Evolutionary conservation across 129 eudicot species (phyloP).

Genomic region (Ambrosia artemisiifolia): DNA sequence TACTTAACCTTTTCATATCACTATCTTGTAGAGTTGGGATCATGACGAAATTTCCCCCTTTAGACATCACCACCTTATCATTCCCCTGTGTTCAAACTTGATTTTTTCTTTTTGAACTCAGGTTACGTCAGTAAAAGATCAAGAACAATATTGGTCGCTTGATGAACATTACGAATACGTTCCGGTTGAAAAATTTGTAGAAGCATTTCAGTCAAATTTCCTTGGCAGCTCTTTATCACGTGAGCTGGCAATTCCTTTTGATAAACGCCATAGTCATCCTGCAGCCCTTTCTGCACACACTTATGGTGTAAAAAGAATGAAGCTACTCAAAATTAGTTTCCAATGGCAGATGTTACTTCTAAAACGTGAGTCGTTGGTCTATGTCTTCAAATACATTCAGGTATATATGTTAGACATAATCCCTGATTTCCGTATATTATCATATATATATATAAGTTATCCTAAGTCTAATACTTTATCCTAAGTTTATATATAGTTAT

Average conservation of each 20-base stretch:
- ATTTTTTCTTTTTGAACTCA: constrained; percentile 22
- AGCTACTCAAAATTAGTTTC: constrained; percentile 61
- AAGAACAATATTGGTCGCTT: constrained; percentile 79
- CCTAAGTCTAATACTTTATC: too few species aligned
- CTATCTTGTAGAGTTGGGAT: not conserved
- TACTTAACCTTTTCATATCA: constrained; percentile 4
- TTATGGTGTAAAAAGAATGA: constrained; percentile 51
- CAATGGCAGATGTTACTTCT: constrained; percentile 70
- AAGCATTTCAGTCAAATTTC: constrained; percentile 63
- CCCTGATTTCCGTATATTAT: too few species aligned
- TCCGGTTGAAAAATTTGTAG: constrained; percentile 63
- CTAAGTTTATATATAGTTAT: too few species aligned
- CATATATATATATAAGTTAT: too few species aligned
- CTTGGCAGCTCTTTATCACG: constrained; percentile 49
- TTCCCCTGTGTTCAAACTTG: not conserved
- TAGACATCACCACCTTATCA: not conserved
- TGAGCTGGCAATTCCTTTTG: constrained; percentile 56
- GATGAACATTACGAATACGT: constrained; percentile 47
- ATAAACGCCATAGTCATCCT: constrained; percentile 55
- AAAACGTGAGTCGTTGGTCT: constrained; percentile 68
- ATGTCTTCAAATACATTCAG: constrained; percentile 69
- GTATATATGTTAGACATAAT: constrained; percentile 36
- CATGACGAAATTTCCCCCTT: too few species aligned
- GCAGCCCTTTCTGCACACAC: constrained; percentile 52
- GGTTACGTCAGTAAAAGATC: constrained; percentile 86